These are phyloP conservation scores for Globisporangium paroecandrum DNA, from an alignment of 352 stramenopile species.

Conservation along the genomic window DNA sequence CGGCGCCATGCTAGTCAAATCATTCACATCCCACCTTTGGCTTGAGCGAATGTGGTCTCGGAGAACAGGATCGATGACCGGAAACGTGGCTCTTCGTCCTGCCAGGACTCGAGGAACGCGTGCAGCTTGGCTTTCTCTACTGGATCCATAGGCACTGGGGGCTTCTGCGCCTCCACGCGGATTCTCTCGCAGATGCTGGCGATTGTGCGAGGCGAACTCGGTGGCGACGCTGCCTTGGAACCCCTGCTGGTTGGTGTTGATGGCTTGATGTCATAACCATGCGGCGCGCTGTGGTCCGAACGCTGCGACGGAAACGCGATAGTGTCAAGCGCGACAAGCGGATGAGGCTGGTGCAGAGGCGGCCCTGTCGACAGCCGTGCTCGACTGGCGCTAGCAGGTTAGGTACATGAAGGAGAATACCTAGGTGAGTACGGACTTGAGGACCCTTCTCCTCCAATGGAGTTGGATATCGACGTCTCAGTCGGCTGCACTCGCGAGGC, in stretches of 20 bases:
- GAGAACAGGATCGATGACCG: constrained; percentile 60
- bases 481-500: constrained; percentile 26
- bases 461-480: constrained; percentile 15
- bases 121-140: constrained; percentile 39
- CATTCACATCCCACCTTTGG: constrained; percentile 25
- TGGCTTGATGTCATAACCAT: neutral
- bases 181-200: constrained; percentile 8
- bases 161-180: constrained; percentile 2
- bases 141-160: constrained; percentile 4
- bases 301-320: constrained; percentile 4
- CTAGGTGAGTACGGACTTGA: neutral
- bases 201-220: constrained; percentile 4
- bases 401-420: neutral
- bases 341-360: neutral
- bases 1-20: too few relatives aligned
- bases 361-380: neutral
- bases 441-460: neutral
- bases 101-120: constrained; percentile 51
- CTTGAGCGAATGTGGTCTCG: constrained; percentile 55
- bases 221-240: neutral
- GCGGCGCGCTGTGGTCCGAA: neutral
- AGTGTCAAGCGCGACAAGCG: constrained; percentile 4
- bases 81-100: constrained; percentile 42
- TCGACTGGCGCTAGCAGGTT: constrained; percentile 19
- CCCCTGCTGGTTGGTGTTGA: neutral